Evolutionary conservation across 257 asterid species (phyloP).

Genomic region (Prunella vulgaris): DNA sequence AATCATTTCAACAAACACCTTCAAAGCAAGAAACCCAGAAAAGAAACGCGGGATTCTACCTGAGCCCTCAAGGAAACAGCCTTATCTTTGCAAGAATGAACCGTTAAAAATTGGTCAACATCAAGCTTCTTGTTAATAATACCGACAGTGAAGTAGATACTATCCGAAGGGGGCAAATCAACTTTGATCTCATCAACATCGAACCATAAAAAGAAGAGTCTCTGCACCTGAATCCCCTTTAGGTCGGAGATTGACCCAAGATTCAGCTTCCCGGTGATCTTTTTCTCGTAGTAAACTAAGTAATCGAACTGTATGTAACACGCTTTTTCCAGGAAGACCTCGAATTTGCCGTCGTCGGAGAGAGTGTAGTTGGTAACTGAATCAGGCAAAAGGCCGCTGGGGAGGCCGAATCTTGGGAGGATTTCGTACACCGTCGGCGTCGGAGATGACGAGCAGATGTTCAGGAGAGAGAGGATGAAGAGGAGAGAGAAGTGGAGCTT

Average conservation of each 20-base stretch:
- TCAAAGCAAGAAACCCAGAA: not conserved
- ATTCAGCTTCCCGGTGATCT: conserved; percentile 64
- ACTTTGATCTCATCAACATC: conserved; percentile 81
- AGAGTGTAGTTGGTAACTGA: conserved; percentile 65
- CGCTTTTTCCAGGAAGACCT: conserved; percentile 51
- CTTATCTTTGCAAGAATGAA: conserved; percentile 67
- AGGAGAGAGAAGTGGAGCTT: conserved; percentile 10
- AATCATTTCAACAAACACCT: not conserved
- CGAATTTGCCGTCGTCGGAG: conserved; percentile 66
- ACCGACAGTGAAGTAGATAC: conserved; percentile 82
- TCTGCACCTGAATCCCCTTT: conserved; percentile 75
- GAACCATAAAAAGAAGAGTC: conserved; percentile 78
- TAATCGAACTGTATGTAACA: conserved; percentile 83
- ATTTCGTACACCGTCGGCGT: conserved; percentile 59
- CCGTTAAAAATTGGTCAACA: conserved; percentile 62
- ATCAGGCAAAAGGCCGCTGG: conserved; percentile 83
- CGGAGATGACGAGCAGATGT: conserved; percentile 20
- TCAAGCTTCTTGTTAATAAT: conserved; percentile 79
- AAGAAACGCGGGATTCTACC: conserved; percentile 32
- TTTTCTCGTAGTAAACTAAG: conserved; percentile 67
- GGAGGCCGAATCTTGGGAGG: conserved; percentile 64
- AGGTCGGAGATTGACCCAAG: conserved; percentile 62
- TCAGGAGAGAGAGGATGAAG: conserved; percentile 23
- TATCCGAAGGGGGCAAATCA: conserved; percentile 77
- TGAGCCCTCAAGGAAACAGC: conserved; percentile 39